Conservation (phyloP, 2,329 filamentous ascomycete genomes). For the Corniculantispora saksenae region DNA sequence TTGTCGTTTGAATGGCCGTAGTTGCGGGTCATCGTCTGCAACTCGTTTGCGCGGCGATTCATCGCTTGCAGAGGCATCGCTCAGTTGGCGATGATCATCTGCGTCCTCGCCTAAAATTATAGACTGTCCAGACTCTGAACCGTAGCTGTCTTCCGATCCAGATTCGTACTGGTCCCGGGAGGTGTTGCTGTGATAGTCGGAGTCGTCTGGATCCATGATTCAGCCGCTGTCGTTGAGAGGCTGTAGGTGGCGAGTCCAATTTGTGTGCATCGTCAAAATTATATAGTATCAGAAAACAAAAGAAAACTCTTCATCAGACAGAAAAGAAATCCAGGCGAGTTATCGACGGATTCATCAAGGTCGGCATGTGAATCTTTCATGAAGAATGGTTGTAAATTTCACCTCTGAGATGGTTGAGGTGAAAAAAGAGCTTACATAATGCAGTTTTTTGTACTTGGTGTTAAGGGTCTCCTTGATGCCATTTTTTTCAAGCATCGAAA, state of each 20-base stretch:
- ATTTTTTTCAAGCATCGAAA: slow-evolving; percentile 1
- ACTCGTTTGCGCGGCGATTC: slow-evolving; percentile 32
- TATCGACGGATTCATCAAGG: neutral
- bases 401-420: neutral
- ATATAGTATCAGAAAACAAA: neutral
- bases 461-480: neutral
- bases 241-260: slow-evolving; percentile 1
- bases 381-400: slow-evolving; percentile 3
- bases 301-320: neutral
- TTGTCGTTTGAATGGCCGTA: slow-evolving; percentile 47
- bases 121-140: slow-evolving; percentile 21
- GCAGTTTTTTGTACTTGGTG: neutral
- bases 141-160: slow-evolving; percentile 14
- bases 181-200: slow-evolving; percentile 1
- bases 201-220: slow-evolving; percentile 17
- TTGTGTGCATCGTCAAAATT: slow-evolving; percentile 9
- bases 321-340: neutral
- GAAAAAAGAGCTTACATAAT: slow-evolving; percentile 14
- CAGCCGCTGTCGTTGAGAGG: slow-evolving; percentile 14
- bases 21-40: slow-evolving; percentile 26
- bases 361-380: neutral
- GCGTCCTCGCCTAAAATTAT: slow-evolving; percentile 20
- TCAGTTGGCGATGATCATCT: slow-evolving; percentile 15
- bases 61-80: slow-evolving; percentile 15
- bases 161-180: neutral